Evolutionary conservation across 2,329 filamentous ascomycete species (phyloP).

Genomic region (Graphilbum sp.): DNA sequence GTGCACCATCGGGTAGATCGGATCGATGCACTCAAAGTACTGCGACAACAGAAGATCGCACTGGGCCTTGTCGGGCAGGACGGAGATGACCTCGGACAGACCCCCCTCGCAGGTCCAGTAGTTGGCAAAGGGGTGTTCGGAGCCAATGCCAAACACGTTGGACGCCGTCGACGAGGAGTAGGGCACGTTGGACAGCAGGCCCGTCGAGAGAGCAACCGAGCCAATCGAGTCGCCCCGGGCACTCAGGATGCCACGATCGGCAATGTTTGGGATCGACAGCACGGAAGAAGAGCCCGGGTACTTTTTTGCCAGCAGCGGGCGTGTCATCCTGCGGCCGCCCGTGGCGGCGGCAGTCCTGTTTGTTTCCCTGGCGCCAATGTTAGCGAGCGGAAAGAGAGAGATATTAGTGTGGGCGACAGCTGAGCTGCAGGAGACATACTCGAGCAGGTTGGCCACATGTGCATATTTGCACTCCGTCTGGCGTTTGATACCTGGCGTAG

Average conservation of each 20-base stretch:
- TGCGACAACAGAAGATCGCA: slow-evolving; percentile 51
- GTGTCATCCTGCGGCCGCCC: slow-evolving; percentile 39
- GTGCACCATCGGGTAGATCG: slow-evolving; percentile 68
- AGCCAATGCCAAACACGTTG: slow-evolving; percentile 67
- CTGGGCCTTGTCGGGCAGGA: slow-evolving; percentile 60
- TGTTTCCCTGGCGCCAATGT: slow-evolving; percentile 32
- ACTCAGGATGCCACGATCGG: slow-evolving; percentile 32
- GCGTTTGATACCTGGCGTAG: slow-evolving; percentile 48
- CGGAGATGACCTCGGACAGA: slow-evolving; percentile 56
- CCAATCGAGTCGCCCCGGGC: slow-evolving; percentile 27
- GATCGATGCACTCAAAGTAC: slow-evolving; percentile 59
- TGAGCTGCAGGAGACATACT: slow-evolving; percentile 30
- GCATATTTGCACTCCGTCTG: slow-evolving; percentile 64
- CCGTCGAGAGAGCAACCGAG: slow-evolving; percentile 38
- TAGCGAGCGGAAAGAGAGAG: background rate
- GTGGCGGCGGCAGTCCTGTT: slow-evolving; percentile 27
- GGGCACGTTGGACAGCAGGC: slow-evolving; percentile 55
- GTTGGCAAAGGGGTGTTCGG: slow-evolving; percentile 65
- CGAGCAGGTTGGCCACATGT: slow-evolving; percentile 58
- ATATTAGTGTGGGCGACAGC: background rate
- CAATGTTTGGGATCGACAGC: slow-evolving; percentile 34
- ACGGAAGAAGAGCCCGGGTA: slow-evolving; percentile 19
- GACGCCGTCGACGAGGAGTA: slow-evolving; percentile 55
- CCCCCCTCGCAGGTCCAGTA: slow-evolving; percentile 73
- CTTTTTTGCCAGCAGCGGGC: slow-evolving; percentile 36